A percentile compares a stretch with the other conserved stretches of the same genome.
Evolutionary conservation across 352 stramenopile species (phyloP).

Genomic region (Phytophthora fragariae): DNA sequence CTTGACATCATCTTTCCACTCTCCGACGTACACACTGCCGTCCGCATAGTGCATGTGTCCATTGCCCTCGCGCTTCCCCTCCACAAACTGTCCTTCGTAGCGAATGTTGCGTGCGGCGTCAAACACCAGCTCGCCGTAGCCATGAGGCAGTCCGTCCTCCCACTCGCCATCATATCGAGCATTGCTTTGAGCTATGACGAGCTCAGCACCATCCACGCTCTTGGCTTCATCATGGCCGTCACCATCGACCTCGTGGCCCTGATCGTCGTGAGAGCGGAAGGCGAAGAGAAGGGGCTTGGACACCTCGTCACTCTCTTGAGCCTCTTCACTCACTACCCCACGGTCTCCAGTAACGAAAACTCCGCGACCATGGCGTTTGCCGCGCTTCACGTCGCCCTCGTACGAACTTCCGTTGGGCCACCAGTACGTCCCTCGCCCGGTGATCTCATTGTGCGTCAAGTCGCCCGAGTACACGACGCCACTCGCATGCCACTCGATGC

Average conservation of each 20-base stretch:
- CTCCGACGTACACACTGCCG: constrained; percentile 72
- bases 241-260: constrained; percentile 7
- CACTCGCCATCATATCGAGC: constrained; percentile 85
- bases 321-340: constrained; percentile 15
- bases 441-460: constrained; percentile 78
- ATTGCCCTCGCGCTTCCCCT: constrained; percentile 59
- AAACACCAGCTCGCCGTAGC: constrained; percentile 77
- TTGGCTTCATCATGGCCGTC: constrained; percentile 1
- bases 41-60: constrained; percentile 75
- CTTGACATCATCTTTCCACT: constrained; percentile 79
- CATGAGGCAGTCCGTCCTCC: constrained; percentile 73
- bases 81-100: constrained; percentile 66
- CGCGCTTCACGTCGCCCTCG: constrained; percentile 67
- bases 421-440: constrained; percentile 62
- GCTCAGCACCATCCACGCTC: not conserved
- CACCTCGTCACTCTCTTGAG: not conserved
- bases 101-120: constrained; percentile 59
- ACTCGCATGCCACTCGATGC: constrained; percentile 61
- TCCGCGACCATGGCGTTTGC: constrained; percentile 80
- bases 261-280: constrained; percentile 23
- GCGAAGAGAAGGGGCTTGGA: constrained; percentile 42
- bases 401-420: constrained; percentile 90
- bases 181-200: constrained; percentile 52
- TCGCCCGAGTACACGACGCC: constrained; percentile 76
- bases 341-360: constrained; percentile 58